phyloP scores from a whole-genome alignment of 2,329 filamentous ascomycete genomes.

The Talaromyces amestolkiae region DNA sequence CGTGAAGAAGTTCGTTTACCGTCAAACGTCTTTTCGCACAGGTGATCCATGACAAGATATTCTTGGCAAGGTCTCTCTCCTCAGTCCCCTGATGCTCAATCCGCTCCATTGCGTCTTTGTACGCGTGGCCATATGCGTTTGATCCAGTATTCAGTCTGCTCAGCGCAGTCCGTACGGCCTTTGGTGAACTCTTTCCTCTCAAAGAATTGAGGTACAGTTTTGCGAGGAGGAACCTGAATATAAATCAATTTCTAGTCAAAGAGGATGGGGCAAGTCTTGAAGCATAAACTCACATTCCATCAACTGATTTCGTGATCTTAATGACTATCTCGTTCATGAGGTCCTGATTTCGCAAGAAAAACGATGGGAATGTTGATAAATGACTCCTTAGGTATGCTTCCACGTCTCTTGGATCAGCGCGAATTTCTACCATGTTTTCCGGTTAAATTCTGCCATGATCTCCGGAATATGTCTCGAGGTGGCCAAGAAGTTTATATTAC shows the following conservation, averaged over 20 bases:
- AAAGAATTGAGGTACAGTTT: slow-evolving; percentile 27
- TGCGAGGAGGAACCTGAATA: slow-evolving; percentile 30
- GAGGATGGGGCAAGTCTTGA: not conserved
- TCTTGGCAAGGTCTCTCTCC: slow-evolving; percentile 37
- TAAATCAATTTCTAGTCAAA: not conserved
- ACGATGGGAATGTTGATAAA: not conserved
- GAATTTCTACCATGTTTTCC: slow-evolving; percentile 1
- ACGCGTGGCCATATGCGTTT: slow-evolving; percentile 39
- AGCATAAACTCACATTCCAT: slow-evolving; percentile 36
- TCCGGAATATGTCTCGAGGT: slow-evolving; percentile 14
- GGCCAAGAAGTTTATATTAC: slow-evolving; percentile 7
- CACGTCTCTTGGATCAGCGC: not conserved
- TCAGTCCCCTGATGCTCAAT: slow-evolving; percentile 42
- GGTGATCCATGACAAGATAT: slow-evolving; percentile 44
- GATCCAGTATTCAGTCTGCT: slow-evolving; percentile 30
- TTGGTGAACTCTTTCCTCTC: slow-evolving; percentile 22
- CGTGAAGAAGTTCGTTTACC: slow-evolving; percentile 42
- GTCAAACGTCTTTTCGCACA: slow-evolving; percentile 37
- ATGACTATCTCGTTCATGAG: not conserved
- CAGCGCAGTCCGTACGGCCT: slow-evolving; percentile 35
- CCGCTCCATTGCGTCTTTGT: slow-evolving; percentile 41
- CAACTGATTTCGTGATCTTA: slow-evolving; percentile 25
- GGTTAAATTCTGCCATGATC: slow-evolving; percentile 4
- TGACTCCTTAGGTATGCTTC: not conserved
- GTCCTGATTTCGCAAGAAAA: not conserved